Base-by-base conservation (phyloP, 2,329 filamentous ascomycete genomes). In the Fusarium bulbicola region DNA sequence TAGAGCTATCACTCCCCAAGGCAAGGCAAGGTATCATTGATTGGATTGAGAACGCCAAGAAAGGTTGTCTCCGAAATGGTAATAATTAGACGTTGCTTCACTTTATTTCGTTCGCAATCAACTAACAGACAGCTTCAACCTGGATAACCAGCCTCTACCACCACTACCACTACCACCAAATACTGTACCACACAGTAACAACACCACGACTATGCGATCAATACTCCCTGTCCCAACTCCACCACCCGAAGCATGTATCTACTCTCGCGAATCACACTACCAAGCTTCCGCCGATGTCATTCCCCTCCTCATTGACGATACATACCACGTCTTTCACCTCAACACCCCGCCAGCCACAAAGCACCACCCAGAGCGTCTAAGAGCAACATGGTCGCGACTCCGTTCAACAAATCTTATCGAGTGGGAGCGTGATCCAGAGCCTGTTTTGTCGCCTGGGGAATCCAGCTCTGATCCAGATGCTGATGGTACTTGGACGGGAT, bases 321-420 rank as follows among this genome's bases (percentile, higher is more conserved):
- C 79, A 28, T 82, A 82, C 69, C 81, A 82, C 62, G 60, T 82
- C 59, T 82, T 82, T 62, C 80, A 82, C 70, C 79, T 80, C 30
- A 77, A 71, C 14, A 80, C 79, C 30, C 79, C 79, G 20, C 76
- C 77, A 12, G 71, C 70, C 45, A 82, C 81, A 36, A 76, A 72
- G n/a, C 79, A 81, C 61, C 79, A 81, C 53, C 80, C 80, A 18
- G 73, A 78, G 24, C 70, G 81, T 6, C 76, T 82, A 9, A 78
- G 76, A 36, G 78, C 79, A 39, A 73, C 73, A 14, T 82, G 80
- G 80, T 78, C 77, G n/a, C 78, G 78, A 3, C 63, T 81, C 20
- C 77, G 76, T 39, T 79, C 77, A 30, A 74, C 39, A 3, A 77
- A 81, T 60, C 72, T 82, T 12, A 49, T 80, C 21, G 70, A 75